Conservation (phyloP, 2,329 filamentous ascomycete genomes). For the Ascochyta fabae region DNA sequence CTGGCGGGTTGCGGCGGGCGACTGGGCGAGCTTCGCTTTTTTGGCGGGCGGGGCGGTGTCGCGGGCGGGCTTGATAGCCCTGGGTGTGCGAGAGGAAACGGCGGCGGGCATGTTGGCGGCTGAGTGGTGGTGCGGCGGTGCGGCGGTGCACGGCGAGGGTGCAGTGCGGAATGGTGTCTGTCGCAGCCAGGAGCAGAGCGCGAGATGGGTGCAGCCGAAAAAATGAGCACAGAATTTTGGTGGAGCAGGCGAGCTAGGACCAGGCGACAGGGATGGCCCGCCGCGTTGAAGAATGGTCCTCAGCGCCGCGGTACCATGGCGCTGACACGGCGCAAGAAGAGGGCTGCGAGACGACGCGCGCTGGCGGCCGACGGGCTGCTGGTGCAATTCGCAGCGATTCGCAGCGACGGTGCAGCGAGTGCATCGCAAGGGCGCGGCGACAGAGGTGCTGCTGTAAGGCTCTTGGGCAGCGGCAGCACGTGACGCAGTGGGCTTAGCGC, state of each 20-base stretch:
- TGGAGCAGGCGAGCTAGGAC: slow-evolving; percentile 19
- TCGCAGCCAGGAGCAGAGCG: slow-evolving; percentile 34
- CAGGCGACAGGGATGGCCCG: slow-evolving; percentile 17
- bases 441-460: neutral
- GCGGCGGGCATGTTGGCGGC: slow-evolving; percentile 42
- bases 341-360: neutral
- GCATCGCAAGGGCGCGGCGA: slow-evolving; percentile 9
- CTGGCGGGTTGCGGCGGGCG: slow-evolving; percentile 27
- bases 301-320: slow-evolving; percentile 8
- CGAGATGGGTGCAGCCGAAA: slow-evolving; percentile 29
- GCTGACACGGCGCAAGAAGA: neutral
- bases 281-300: slow-evolving; percentile 5
- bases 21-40: slow-evolving; percentile 46
- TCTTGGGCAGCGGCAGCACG: slow-evolving; percentile 14
- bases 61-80: slow-evolving; percentile 28
- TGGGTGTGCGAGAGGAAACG: slow-evolving; percentile 36
- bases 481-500: slow-evolving; percentile 24
- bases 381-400: no score
- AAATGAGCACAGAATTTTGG: slow-evolving; percentile 14
- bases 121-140: neutral
- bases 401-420: neutral
- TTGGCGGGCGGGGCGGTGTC: slow-evolving; percentile 46
- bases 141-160: slow-evolving; percentile 16
- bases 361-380: no score
- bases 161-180: slow-evolving; percentile 18